These are phyloP conservation scores for Rubia peregrina DNA, from an alignment of 305 asterid genomes.

Conservation along the genomic window DNA sequence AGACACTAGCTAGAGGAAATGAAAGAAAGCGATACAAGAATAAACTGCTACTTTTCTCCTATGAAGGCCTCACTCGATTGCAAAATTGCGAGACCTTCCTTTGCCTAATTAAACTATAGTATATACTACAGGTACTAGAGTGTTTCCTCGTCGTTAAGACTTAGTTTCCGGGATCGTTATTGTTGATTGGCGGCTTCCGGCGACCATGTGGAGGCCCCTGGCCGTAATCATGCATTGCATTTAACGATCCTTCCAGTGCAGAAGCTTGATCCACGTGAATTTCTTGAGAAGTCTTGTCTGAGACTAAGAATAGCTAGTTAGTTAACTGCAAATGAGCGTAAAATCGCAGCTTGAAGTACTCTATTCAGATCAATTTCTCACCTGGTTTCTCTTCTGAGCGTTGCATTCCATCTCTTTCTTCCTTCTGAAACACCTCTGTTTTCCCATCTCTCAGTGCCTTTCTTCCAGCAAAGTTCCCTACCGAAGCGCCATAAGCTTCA, in stretches of 20 bases:
- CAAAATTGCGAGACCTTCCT: constrained; percentile 33
- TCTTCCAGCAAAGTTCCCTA: constrained; percentile 13
- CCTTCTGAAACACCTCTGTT: constrained; percentile 11
- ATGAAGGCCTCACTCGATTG: constrained; percentile 16
- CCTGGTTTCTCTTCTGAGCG: constrained; percentile 7
- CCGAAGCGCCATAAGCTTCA: background rate
- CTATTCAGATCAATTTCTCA: constrained; percentile 3
- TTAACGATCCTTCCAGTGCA: background rate
- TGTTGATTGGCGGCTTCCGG: constrained; percentile 31
- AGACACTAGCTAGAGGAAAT: background rate
- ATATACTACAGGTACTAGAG: background rate
- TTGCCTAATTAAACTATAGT: constrained; percentile 6
- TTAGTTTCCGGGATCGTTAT: constrained; percentile 25
- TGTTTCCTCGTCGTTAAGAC: background rate
- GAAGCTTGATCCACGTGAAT: background rate
- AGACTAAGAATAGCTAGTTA: background rate
- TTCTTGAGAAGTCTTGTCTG: background rate
- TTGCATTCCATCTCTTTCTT: background rate
- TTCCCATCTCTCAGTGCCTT: constrained; percentile 20
- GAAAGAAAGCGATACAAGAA: background rate
- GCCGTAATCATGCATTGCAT: constrained; percentile 19
- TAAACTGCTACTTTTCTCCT: background rate
- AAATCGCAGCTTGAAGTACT: background rate
- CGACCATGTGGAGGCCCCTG: constrained; percentile 9
- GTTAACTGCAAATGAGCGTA: background rate